Conservation (phyloP, 768 basidiomycete genomes). For the Astraeus odoratus region DNA sequence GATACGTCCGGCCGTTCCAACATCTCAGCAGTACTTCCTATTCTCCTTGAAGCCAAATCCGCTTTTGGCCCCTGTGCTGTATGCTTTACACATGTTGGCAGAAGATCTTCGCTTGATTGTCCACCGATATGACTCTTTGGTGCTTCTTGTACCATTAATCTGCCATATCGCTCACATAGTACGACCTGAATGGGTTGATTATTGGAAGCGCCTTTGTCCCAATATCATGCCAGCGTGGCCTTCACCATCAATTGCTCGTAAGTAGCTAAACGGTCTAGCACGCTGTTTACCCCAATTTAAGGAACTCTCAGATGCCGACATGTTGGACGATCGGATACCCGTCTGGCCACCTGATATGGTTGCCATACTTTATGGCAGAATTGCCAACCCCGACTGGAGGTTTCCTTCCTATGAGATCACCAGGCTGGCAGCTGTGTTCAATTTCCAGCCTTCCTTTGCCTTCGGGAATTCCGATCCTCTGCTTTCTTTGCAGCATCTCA, state of each 20-base stretch:
- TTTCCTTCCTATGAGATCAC: slow-evolving; percentile 40
- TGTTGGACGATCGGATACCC: slow-evolving; percentile 63
- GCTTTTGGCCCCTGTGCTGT: slow-evolving; percentile 52
- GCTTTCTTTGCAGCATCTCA: slow-evolving; percentile 44
- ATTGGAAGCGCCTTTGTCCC: slow-evolving; percentile 82
- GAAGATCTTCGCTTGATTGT: slow-evolving; percentile 61
- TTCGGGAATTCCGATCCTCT: slow-evolving; percentile 61
- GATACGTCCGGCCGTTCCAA: slow-evolving; percentile 25
- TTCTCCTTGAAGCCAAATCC: slow-evolving; percentile 31
- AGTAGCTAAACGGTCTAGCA: background rate
- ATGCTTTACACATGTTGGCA: slow-evolving; percentile 73
- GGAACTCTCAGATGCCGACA: slow-evolving; percentile 31
- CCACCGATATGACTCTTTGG: slow-evolving; percentile 47
- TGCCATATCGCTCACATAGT: slow-evolving; percentile 56
- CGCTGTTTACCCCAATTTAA: slow-evolving; percentile 8
- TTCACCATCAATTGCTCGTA: slow-evolving; percentile 31
- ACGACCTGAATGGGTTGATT: slow-evolving; percentile 85
- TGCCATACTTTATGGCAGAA: slow-evolving; percentile 49
- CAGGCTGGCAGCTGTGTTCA: slow-evolving; percentile 42
- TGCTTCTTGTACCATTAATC: slow-evolving; percentile 53
- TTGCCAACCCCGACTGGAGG: slow-evolving; percentile 65
- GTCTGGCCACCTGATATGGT: slow-evolving; percentile 75
- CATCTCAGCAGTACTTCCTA: slow-evolving; percentile 22
- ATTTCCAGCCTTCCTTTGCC: slow-evolving; percentile 47
- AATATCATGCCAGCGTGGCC: slow-evolving; percentile 57